phyloP scores from a whole-genome alignment of 2,329 filamentous ascomycete species.

The Basipetospora chlamydospora region DNA sequence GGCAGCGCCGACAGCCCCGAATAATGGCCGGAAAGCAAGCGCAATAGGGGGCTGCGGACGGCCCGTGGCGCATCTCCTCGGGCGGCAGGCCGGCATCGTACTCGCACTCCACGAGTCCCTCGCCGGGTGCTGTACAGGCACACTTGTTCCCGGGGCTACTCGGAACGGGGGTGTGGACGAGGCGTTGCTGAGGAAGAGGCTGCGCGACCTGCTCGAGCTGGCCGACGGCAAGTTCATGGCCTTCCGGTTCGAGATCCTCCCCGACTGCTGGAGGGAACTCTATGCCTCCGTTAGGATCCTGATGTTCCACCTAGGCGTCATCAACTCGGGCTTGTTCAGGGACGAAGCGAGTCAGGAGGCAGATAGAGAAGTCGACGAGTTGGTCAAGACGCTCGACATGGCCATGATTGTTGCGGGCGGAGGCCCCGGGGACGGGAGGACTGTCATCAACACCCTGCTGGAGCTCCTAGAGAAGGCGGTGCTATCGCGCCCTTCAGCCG shows the following conservation, averaged over 20 bases:
- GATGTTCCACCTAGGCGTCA: conserved; percentile 31
- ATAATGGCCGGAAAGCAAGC: not conserved
- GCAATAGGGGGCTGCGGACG: conserved; percentile 3
- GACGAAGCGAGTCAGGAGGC: conserved; percentile 10
- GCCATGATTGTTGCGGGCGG: conserved; percentile 45
- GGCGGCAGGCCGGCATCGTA: conserved; percentile 14
- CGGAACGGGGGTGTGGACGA: not conserved
- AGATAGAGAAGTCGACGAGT: conserved; percentile 27
- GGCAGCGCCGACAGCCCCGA: no score
- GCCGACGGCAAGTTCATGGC: conserved; percentile 55
- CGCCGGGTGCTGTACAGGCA: not conserved
- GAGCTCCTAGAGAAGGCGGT: conserved; percentile 6
- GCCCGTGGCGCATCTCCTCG: conserved; percentile 15
- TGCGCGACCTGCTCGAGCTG: conserved; percentile 42
- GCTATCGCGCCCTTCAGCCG: no score
- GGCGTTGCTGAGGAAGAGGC: conserved; percentile 20
- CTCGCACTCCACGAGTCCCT: conserved; percentile 11
- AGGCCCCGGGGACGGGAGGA: conserved; percentile 11
- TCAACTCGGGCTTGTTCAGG: conserved; percentile 1
- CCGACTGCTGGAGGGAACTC: conserved; percentile 51
- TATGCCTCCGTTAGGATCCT: conserved; percentile 59
- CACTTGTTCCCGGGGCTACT: not conserved
- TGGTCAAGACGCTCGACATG: conserved; percentile 57
- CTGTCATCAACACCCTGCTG: conserved; percentile 7
- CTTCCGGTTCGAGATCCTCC: conserved; percentile 52